phyloP scores from a whole-genome alignment of 2,329 filamentous ascomycete species.

The Colletotrichum sp. region DNA sequence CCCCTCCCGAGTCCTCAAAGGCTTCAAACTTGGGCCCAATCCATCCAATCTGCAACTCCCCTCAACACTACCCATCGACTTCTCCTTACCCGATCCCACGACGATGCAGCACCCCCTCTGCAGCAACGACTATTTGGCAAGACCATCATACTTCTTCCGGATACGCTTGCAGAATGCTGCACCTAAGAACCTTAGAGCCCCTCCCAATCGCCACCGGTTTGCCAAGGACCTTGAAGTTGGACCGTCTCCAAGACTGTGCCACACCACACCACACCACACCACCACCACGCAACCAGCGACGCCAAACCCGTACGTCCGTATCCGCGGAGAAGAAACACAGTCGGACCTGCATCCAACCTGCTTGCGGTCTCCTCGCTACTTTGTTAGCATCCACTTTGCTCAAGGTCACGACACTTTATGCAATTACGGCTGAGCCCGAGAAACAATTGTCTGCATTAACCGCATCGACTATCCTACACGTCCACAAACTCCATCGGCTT shows the following conservation, averaged over 20 bases:
- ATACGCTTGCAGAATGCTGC: neutral
- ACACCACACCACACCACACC: neutral
- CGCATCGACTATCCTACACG: neutral
- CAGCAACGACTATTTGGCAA: neutral
- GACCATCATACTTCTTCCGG: neutral
- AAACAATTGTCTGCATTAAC: neutral
- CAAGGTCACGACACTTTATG: neutral
- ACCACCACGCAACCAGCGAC: neutral
- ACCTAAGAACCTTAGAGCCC: neutral
- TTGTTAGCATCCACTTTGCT: neutral
- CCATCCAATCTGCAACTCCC: neutral
- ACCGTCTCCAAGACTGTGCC: neutral
- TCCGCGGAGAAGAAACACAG: neutral
- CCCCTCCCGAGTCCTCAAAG: neutral
- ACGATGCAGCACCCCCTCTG: neutral
- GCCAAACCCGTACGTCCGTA: neutral
- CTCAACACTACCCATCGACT: neutral
- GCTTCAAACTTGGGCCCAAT: neutral
- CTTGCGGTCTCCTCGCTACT: neutral
- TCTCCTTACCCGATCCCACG: neutral
- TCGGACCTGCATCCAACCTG: neutral
- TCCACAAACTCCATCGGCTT: conserved; percentile 34
- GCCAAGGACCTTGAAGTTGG: neutral
- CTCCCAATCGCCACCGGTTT: neutral
- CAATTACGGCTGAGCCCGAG: neutral